Evolutionary conservation across 2,329 filamentous ascomycete species (phyloP).

Genomic region (Ceratocystis variospora): DNA sequence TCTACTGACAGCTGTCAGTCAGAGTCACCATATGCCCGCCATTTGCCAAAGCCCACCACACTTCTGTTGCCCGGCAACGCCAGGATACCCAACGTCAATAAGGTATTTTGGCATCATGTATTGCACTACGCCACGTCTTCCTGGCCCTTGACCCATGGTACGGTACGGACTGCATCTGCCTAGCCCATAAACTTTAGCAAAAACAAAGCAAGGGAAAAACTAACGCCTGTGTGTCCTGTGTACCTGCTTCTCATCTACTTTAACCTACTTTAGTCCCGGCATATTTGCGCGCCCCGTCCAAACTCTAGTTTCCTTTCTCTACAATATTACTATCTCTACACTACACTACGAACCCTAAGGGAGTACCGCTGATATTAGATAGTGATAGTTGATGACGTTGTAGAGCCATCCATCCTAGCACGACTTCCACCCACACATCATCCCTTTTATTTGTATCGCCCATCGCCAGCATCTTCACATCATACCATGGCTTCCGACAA

Average conservation of each 20-base stretch:
- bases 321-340: not conserved
- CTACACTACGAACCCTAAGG: not conserved
- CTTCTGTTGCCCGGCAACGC: not conserved
- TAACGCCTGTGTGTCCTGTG: not conserved
- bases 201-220: slow-evolving; percentile 5
- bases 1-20: not conserved
- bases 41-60: not conserved
- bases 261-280: not conserved
- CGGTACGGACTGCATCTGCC: no score
- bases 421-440: not conserved
- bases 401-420: not conserved
- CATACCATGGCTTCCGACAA: slow-evolving; percentile 8
- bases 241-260: not conserved
- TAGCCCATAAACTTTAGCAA: not conserved
- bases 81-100: not conserved
- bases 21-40: not conserved
- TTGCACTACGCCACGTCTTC: not conserved
- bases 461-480: not conserved
- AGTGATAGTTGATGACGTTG: not conserved
- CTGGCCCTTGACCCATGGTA: not conserved
- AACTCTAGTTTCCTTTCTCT: not conserved
- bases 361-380: not conserved
- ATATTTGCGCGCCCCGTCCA: not conserved
- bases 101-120: not conserved
- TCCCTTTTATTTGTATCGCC: not conserved